Evolutionary conservation across 495 filamentous ascomycete species (phyloP), one percentile per base, ranked within the genome.

Genomic region (Hamigera avellanea): DNA sequence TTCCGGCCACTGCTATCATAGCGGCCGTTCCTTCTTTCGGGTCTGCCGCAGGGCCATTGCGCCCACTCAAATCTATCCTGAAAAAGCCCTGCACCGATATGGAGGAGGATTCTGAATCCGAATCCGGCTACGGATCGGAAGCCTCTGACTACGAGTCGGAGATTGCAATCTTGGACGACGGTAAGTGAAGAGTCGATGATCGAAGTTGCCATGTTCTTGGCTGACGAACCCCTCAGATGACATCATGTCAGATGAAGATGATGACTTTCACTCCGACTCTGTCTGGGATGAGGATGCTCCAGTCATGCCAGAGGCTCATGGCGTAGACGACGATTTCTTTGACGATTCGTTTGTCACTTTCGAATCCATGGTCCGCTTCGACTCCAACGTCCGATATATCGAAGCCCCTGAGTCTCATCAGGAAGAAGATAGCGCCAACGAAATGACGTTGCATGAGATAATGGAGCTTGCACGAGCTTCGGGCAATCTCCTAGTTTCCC

Each of bases 371-470:
- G 64, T 68, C 6, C 57, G 54, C 2, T 68, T 68, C 45, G 54
- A 57, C 36, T 26, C 54, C 13, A 41, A 59, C 0, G 44, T 68
- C 23, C 34, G 47, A 18, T 68, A 65, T 40, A 62, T 65, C 25
- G 62, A 61, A 14, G 46, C 53, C 0, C 40, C 49, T 14, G 43
- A 56, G 29, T 26, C 40, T 33, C 35, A 41, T 7, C 41, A 57
- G 14, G 54, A 59, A 14, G 50, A 62, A 8, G 42, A 44, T 15
- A 33, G 16, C 12, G 10, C 44, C 13, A 43, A 48, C 29, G 50
- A 54, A 26, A 57, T 66, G 55, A 68, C 64, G 6, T 54, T 53
- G 21, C 64, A 68, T 45, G 64, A 68, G 38, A 49, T 66, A 50
- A 65, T 66, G 59, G 43, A 58, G 29, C 38, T 57, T 13, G 55